Conservation (phyloP, 345 rosid genomes). For the Populus euphratica region DNA sequence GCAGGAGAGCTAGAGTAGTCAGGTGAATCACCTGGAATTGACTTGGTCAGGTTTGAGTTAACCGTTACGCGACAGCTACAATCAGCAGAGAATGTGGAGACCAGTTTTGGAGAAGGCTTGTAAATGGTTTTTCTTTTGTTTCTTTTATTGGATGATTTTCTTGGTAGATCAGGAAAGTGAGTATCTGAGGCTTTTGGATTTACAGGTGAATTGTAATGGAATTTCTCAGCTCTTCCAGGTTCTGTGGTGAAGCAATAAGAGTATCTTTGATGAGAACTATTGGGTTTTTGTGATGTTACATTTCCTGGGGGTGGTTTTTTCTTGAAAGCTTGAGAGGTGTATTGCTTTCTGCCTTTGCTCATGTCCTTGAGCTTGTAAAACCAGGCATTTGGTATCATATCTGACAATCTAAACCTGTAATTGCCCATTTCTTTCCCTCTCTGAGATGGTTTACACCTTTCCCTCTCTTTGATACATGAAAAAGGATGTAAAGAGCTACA, state of each 20-base stretch:
- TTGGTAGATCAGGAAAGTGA: constrained; percentile 15
- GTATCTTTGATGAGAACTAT: constrained; percentile 12
- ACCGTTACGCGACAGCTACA: background rate
- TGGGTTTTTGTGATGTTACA: constrained; percentile 5
- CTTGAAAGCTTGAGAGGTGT: constrained; percentile 3
- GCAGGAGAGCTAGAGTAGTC: constrained; percentile 25
- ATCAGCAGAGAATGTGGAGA: constrained; percentile 16
- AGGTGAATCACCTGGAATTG: constrained; percentile 23
- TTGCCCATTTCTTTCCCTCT: constrained; percentile 52
- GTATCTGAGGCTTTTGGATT: constrained; percentile 23
- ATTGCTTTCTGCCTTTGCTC: constrained; percentile 26
- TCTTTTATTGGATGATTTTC: constrained; percentile 11
- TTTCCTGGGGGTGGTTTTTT: background rate
- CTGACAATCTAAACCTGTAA: constrained; percentile 65
- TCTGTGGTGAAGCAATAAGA: constrained; percentile 11
- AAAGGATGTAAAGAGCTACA: background rate
- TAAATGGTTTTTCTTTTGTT: constrained; percentile 25
- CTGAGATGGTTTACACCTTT: constrained; percentile 4
- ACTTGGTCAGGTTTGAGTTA: background rate
- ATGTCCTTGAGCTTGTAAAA: constrained; percentile 72
- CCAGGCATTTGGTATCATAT: constrained; percentile 84
- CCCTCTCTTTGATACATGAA: constrained; percentile 15
- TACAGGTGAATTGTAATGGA: constrained; percentile 11
- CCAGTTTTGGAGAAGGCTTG: constrained; percentile 33
- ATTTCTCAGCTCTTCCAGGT: constrained; percentile 32